Base-by-base conservation (phyloP, 2,329 filamentous ascomycete genomes). In the Fulvia fulva region DNA sequence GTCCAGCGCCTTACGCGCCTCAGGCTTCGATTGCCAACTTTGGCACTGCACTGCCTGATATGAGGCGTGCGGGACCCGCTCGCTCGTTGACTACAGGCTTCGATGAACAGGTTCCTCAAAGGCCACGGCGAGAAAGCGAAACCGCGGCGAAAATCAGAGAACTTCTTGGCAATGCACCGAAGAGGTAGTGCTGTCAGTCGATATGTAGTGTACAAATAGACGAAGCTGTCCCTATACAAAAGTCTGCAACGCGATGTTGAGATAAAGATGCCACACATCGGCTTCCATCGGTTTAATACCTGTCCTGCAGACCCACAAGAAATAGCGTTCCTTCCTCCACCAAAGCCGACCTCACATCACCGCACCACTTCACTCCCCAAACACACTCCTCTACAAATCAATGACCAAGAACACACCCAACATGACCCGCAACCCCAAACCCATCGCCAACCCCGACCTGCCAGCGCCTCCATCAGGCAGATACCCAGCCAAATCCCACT, bases 401-500 rank as follows among this genome's bases (percentile, higher is more conserved):
- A 58, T 34, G 30, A 23, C 49, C 32, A 43, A 6, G 4, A 21
- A 7, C 21, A 11, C n/a, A 25, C 32, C 37, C 47, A 63, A 26
- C 56, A 66, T 61, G 61, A 65, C 61, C 50, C 56, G 57, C 43
- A 61, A 65, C 44, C 59, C 59, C 30, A 67, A 65, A 59, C 58
- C 68, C 30, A 72, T 74, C 46, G 71, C 71, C 34, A 74, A 74
- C 53, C 69, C 69, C 11, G 57, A 71, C 41, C 57, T 74, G 22
- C 71, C 71, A 9, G 52, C 65, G 14, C 70, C 71, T 47, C 71
- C 72, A 5, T 58, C 63, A 55, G 81, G 78, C 57, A 87, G 86
- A 73, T 87, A 87, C 68, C 94, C 94, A 23, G 93, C 89, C 68
- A 97, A 97, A 78, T 81, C 83, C 26, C 94, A 99, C 75, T 91